These are phyloP conservation scores for Thalassia testudinum DNA, from an alignment of 116 monocot species.

Conservation along the genomic window DNA sequence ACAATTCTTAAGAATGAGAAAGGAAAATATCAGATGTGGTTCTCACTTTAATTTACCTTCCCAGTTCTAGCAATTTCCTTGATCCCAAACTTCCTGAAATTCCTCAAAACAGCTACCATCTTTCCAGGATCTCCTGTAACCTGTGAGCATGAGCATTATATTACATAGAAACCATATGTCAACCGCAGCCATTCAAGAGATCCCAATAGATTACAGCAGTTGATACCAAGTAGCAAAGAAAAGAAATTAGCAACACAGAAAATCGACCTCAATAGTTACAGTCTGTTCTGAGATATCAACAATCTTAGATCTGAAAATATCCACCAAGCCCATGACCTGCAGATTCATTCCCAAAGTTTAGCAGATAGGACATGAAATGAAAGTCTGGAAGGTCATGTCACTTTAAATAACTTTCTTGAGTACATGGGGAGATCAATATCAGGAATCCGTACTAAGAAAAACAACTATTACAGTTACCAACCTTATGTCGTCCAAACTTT, in stretches of 20 bases:
- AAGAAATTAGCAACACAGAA: background rate
- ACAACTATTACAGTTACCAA: too few species aligned
- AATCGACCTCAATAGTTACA: constrained; percentile 61
- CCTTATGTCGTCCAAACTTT: too few species aligned
- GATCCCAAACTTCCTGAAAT: constrained; percentile 79
- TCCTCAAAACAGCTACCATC: constrained; percentile 71
- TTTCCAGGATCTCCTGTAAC: constrained; percentile 99
- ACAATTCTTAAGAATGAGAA: too few species aligned
- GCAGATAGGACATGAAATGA: too few species aligned
- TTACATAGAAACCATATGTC: too few species aligned
- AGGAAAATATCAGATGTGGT: too few species aligned
- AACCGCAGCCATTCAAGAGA: background rate
- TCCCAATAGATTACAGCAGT: background rate
- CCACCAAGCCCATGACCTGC: constrained; percentile 84
- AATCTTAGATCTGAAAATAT: constrained; percentile 87
- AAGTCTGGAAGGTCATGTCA: too few species aligned
- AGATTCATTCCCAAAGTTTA: background rate
- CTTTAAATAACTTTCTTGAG: too few species aligned
- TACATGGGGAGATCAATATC: too few species aligned
- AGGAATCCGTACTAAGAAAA: too few species aligned
- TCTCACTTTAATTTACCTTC: constrained; percentile 29
- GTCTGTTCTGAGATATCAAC: constrained; percentile 85
- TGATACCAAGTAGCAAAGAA: background rate
- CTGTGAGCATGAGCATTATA: constrained; percentile 20
- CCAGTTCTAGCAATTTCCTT: constrained; percentile 96